Evolutionary conservation across 805 yeast species (phyloP), one percentile per base, ranked within the genome.

Genomic region (Jamesozyma piceae): DNA sequence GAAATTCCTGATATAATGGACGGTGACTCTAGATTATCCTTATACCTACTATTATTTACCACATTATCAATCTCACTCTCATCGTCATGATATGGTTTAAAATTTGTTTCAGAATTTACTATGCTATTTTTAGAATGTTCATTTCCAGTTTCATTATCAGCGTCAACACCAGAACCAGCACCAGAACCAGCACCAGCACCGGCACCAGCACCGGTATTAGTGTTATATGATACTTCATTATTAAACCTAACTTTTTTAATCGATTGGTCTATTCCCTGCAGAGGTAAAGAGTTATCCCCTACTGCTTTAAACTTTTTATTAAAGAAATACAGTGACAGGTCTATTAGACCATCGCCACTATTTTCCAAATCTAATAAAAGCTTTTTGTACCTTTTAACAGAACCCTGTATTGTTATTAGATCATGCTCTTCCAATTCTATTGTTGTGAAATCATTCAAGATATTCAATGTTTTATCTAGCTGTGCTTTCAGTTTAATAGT

Each of bases 21-120:
- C 31, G 13, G 32, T 15, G 19, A 9, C 19, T 24, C 28, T 24
- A 11, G 28, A 6, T 3, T 18, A 3, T 13, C 26, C 14, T 17
- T 32, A 22, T 30, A 24, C 28, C 28, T 24, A 11, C 28, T 24
- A 24, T 11, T 11, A 17, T 4, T 30, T 18, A 9, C 29, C 22
- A 8, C 37, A 26, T 17, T 39, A 15, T 28, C 34, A 3, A 22
- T 21, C 2, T 40, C 44, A 6, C 37, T 39, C 10, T 46, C 39
- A n/a, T 51, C 48, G 40, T 60, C 64, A 26, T 41, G 44, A 38
- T 53, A 60, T 4, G 63, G 62, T 39, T 47, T 38, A 28, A 57
- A 55, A 13, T 26, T 30, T 18, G 15, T 22, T 8, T 24, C 28
- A 8, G 28, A 24, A 24, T 11, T 24, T 6, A 11, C 11, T 24